Evolutionary conservation across 139 green algal species (phyloP), one percentile per base, ranked within the genome.

Genomic region (Pleodorina starrii): DNA sequence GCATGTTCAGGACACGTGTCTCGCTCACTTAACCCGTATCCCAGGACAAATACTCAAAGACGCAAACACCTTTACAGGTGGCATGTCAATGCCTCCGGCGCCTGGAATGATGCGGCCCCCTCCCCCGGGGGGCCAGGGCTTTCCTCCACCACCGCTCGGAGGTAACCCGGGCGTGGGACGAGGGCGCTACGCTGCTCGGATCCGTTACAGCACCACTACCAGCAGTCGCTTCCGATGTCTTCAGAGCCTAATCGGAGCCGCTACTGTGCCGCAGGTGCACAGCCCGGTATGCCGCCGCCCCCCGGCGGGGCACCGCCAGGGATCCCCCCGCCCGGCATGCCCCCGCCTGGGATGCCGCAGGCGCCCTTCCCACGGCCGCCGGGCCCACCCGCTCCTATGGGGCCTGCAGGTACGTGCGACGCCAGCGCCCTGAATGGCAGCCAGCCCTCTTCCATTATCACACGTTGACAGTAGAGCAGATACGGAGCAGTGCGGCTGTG

Each of bases 91-190:
- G 60, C 81, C 81, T 1, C 60, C 43, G 5, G 46, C 35, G 1
- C 83, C 66, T 23, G 83, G 83, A 10, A 88, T 88, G 83, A 87
- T 87, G 81, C 81, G 43, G 5, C 81, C 78, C 0, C 27, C 36
- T 14, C 68, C 66, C 10, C 25, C 50, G 66, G 46, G 83, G 81
- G 40, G 23, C 29, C 29, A 25, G 6, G 73, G 43, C 73, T 81
- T 63, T n/a, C 27, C 77, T 42, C 77, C 46, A 25, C 77, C 51
- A 1, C 77, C 76, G 35, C 48, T n/a, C 16, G n/a, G 14, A 69
- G 43, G n/a, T 69, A 84, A 35, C 6, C 25, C 29, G 54, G 54
- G 54, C 54, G 29, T 12, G 21, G 54, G 29, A 12, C n/a, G n/a
- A n/a, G n/a, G n/a, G n/a, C n/a, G n/a, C n/a, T n/a, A n/a, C n/a